Conservation (phyloP, 352 stramenopile genomes). For the Phytophthora uliginosa region DNA sequence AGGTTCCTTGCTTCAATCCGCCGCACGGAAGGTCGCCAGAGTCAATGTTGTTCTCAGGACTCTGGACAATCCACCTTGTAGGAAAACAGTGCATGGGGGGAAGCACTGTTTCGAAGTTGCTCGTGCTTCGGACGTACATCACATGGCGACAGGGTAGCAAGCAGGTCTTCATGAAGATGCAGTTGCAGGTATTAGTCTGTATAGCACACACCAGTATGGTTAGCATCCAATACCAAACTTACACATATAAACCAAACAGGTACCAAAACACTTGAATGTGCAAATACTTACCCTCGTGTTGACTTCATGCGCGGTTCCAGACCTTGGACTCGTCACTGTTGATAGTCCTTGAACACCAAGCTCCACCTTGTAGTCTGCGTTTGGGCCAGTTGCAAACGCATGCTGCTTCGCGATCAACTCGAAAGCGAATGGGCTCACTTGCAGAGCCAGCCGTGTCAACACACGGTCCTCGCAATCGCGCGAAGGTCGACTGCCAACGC, state of each 20-base stretch:
- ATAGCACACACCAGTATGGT: background rate
- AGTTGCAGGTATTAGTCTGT: constrained; percentile 4
- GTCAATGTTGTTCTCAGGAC: background rate
- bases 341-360: background rate
- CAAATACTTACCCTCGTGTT: background rate
- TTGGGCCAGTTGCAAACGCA: background rate
- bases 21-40: background rate
- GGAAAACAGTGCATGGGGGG: background rate
- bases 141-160: constrained; percentile 11
- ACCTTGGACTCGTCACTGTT: background rate
- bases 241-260: background rate
- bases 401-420: constrained; percentile 2
- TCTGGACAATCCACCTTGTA: background rate
- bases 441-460: background rate
- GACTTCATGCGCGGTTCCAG: background rate
- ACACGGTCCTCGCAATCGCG: background rate
- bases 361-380: constrained; percentile 1
- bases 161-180: constrained; percentile 10
- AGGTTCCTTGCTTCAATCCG: background rate
- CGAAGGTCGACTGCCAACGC: background rate
- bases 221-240: constrained; percentile 1
- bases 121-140: background rate
- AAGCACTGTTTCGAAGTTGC: constrained; percentile 5
- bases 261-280: background rate
- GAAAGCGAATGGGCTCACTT: background rate